phyloP scores from a whole-genome alignment of 2,329 filamentous ascomycete species.

The Fusarium proliferatum region DNA sequence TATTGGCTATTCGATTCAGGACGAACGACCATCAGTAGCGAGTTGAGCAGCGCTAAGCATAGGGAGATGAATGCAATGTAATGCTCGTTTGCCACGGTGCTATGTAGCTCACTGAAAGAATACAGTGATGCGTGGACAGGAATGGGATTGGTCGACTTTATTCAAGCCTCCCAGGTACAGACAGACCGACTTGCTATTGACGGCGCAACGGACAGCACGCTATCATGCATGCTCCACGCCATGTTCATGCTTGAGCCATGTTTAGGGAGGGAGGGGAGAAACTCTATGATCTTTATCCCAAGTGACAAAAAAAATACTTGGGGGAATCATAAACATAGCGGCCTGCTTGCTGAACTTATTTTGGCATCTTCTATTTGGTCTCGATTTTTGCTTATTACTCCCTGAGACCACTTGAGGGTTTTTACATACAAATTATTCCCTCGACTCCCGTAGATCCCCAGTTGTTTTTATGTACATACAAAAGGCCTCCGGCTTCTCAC shows the following conservation, averaged over 20 bases:
- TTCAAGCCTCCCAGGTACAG: conserved; percentile 26
- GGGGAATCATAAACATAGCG: neutral
- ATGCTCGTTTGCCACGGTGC: conserved; percentile 1
- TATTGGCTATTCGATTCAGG: conserved; percentile 27
- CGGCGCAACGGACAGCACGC: neutral
- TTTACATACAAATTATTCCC: conserved; percentile 10
- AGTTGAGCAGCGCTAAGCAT: conserved; percentile 24
- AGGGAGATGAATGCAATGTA: conserved; percentile 7
- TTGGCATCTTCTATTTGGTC: neutral
- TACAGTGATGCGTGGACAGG: neutral
- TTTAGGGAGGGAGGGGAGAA: neutral
- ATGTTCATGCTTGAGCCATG: conserved; percentile 21
- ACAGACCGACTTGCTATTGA: neutral
- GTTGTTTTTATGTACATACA: conserved; percentile 1
- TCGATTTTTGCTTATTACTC: neutral
- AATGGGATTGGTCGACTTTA: conserved; percentile 20
- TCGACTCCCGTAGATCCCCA: conserved; percentile 9
- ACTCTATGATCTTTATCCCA: neutral
- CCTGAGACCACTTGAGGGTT: conserved; percentile 20
- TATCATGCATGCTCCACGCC: conserved; percentile 19
- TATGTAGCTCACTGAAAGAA: neutral
- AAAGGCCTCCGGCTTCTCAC: conserved; percentile 19
- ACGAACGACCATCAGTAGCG: neutral
- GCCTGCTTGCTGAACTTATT: neutral
- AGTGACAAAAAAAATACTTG: neutral